Conservation (phyloP, 2,329 filamentous ascomycete species). For the Lachnellula cervina region DNA sequence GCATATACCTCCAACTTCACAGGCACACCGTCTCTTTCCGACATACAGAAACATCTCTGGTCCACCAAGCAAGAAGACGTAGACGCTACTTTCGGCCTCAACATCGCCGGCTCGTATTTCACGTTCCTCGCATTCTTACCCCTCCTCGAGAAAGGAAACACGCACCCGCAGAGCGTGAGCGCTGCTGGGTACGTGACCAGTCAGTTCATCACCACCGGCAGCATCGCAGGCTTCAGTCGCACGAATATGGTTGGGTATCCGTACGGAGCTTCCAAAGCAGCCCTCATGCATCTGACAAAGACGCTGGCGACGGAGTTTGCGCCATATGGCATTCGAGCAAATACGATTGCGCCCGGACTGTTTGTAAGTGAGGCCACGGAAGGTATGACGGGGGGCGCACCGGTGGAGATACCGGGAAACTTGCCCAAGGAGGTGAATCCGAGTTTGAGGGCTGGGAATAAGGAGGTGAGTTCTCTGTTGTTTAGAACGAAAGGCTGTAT, state of each 20-base stretch:
- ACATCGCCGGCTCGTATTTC: constrained; percentile 63
- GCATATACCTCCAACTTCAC: neutral
- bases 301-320: constrained; percentile 60
- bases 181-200: constrained; percentile 45
- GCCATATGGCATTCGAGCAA: constrained; percentile 52
- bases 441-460: no score
- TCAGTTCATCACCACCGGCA: constrained; percentile 66
- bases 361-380: no score
- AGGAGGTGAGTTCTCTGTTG: no score
- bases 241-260: constrained; percentile 66
- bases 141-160: constrained; percentile 59
- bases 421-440: no score
- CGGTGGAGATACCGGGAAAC: no score
- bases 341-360: constrained; percentile 13
- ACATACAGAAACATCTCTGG: neutral
- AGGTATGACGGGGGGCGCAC: no score
- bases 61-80: neutral
- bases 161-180: constrained; percentile 40
- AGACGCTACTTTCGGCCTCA: constrained; percentile 38
- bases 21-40: neutral
- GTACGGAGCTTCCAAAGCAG: constrained; percentile 73
- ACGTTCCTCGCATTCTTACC: constrained; percentile 65
- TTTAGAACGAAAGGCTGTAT: no score
- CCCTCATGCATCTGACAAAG: constrained; percentile 65
- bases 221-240: constrained; percentile 69